A percentile compares a stretch with the other conserved stretches of the same genome.
These are phyloP conservation scores for Cnidoscolus chayamansa DNA, from an alignment of 441 rosid genomes.

Conservation along the genomic window DNA sequence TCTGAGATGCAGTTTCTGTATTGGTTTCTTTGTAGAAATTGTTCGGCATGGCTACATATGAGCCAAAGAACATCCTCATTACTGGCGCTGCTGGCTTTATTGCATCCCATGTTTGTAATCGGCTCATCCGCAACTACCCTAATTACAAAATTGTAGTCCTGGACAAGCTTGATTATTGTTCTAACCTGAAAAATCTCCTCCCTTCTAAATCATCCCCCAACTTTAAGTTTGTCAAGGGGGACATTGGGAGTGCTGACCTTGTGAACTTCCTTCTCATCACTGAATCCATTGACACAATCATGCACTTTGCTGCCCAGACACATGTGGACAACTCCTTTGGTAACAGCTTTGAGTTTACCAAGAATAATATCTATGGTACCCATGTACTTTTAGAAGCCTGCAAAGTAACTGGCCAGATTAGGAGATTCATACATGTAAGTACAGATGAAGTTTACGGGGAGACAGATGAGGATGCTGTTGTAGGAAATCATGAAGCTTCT, in stretches of 20 bases:
- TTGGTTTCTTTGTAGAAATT: conserved; percentile 31
- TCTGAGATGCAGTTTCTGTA: conserved; percentile 10
- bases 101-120: conserved; percentile 67
- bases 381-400: conserved; percentile 61
- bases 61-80: conserved; percentile 86
- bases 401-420: conserved; percentile 57
- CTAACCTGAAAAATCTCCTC: conserved; percentile 70
- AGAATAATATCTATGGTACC: conserved; percentile 55
- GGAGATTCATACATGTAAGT: conserved; percentile 61
- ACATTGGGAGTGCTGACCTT: conserved; percentile 55
- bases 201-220: conserved; percentile 72
- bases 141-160: conserved; percentile 87
- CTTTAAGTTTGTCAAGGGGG: conserved; percentile 80
- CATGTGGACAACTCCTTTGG: conserved; percentile 61
- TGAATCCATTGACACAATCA: conserved; percentile 53
- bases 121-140: conserved; percentile 73
- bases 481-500: conserved; percentile 56
- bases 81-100: conserved; percentile 97
- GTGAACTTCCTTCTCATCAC: conserved; percentile 57
- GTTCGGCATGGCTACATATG: conserved; percentile 52
- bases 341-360: conserved; percentile 59
- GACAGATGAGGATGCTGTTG: conserved; percentile 53
- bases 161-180: conserved; percentile 94
- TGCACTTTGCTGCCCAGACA: conserved; percentile 65
- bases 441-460: conserved; percentile 63